Base-by-base conservation (phyloP, 441 rosid species). In the Dalechampia spathulata region DNA sequence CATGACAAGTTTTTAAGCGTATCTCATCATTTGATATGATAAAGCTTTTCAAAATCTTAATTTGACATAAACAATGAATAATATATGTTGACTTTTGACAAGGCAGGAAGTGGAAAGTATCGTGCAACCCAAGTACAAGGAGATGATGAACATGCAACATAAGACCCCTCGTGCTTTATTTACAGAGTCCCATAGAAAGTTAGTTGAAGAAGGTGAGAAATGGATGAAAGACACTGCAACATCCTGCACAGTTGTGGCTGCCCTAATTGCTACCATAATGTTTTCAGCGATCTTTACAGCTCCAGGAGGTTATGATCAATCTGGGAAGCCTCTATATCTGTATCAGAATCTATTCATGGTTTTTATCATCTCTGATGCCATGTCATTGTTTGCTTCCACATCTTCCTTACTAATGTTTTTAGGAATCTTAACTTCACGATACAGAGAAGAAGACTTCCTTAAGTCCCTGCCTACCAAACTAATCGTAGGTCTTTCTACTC, bases 211-310 rank as follows among this genome's bases (percentile, higher is more conserved):
- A 36, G 93, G 93, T 37, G 93, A 85, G 70, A 71, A 65, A 66
- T 85, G 89, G 93, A 80, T 83, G 77, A 85, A 85, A 55, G 73
- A 76, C 28, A 77, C 92, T 3, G 86, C 95, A 0, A 63, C 69
- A 38, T 87, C 95, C 0, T 70, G 82, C 75, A 77, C 92, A 0
- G 83, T 87, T 0, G 95, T 84, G 10, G 87, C 89, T 4, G 87
- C 92, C 46, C 74, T 87, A 11, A 77, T 87, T 25, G 81, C 85
- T 3, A 87, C 92, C 21, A 85, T 84, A 52, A 85, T 85, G 83
- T 84, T 87, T 39, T 70, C 95, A 3, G 85, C 80, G 1, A 78
- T 75, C 10, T 78, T 85, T 37, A 80, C 93, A 0, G 71, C 66
- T 57, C 96, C 96, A 0, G 79, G 79, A 1, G 83, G 83, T 14